These are phyloP conservation scores for Nidula niveotomentosa DNA, from an alignment of 1,284 basidiomycete species.

Conservation along the genomic window DNA sequence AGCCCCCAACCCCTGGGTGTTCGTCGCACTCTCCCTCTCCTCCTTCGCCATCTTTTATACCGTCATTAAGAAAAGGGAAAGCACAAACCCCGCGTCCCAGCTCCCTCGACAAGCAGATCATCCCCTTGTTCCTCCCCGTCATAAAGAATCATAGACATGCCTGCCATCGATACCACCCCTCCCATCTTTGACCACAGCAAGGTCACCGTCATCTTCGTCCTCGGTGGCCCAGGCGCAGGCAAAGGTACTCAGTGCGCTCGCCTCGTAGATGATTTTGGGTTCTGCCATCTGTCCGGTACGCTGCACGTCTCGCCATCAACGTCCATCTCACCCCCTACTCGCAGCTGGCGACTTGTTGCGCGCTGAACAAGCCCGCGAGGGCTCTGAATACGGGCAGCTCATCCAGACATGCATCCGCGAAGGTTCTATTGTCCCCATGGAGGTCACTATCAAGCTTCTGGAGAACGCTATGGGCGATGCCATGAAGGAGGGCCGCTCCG, in stretches of 20 bases:
- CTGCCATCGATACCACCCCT: slow-evolving; percentile 3
- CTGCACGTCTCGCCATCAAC: slow-evolving; percentile 1
- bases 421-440: slow-evolving; percentile 95
- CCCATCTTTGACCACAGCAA: slow-evolving; percentile 73
- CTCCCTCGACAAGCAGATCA: slow-evolving; percentile 64
- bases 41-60: slow-evolving; percentile 59
- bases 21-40: slow-evolving; percentile 52
- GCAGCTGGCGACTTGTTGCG: slow-evolving; percentile 95
- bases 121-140: slow-evolving; percentile 64
- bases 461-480: slow-evolving; percentile 88
- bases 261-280: slow-evolving; percentile 88
- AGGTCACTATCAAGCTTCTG: slow-evolving; percentile 95
- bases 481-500: slow-evolving; percentile 42
- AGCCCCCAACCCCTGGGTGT: slow-evolving; percentile 61
- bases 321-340: slow-evolving; percentile 3
- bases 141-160: slow-evolving; percentile 19
- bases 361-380: slow-evolving; percentile 88
- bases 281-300: slow-evolving; percentile 92
- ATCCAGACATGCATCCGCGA: slow-evolving; percentile 92
- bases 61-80: slow-evolving; percentile 55
- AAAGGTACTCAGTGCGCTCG: slow-evolving; percentile 95
- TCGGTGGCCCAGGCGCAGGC: slow-evolving; percentile 98
- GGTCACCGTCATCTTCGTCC: slow-evolving; percentile 92
- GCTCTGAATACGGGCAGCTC: slow-evolving; percentile 84
- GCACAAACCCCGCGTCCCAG: slow-evolving; percentile 56